These are phyloP conservation scores for Leccinum ochraceum DNA, from an alignment of 768 basidiomycete species.

Conservation along the genomic window DNA sequence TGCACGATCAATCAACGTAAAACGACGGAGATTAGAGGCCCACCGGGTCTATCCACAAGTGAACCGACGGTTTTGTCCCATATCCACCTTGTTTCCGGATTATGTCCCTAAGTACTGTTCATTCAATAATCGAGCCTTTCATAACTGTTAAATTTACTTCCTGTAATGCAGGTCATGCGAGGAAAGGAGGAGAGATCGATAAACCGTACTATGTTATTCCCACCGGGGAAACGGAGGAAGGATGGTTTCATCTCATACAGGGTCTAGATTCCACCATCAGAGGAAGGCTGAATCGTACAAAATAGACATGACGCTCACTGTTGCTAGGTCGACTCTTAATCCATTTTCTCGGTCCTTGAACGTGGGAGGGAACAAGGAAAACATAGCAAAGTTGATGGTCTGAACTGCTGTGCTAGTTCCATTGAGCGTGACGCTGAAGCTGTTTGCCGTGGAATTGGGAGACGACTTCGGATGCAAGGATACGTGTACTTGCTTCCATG, in stretches of 20 bases:
- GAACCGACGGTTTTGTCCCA: constrained; percentile 66
- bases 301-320: constrained; percentile 33
- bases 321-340: constrained; percentile 59
- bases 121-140: constrained; percentile 5
- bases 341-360: constrained; percentile 63
- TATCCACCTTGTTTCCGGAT: constrained; percentile 54
- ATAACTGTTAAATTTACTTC: constrained; percentile 33
- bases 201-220: constrained; percentile 56
- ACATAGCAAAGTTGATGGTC: constrained; percentile 57
- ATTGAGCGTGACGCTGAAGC: constrained; percentile 54
- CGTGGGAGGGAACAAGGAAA: constrained; percentile 69
- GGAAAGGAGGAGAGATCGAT: constrained; percentile 11
- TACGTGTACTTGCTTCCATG: constrained; percentile 50
- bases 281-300: background rate
- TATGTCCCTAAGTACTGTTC: constrained; percentile 46
- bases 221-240: constrained; percentile 69
- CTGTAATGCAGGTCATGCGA: constrained; percentile 33
- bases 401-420: constrained; percentile 41
- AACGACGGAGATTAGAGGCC: background rate
- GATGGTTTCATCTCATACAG: constrained; percentile 55
- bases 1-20: constrained; percentile 4
- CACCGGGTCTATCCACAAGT: constrained; percentile 50
- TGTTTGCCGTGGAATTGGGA: constrained; percentile 45
- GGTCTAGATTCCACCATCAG: constrained; percentile 36
- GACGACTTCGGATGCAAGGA: constrained; percentile 44